Base-by-base conservation (phyloP, 129 eudicot species). In the Ambrosia artemisiifolia region DNA sequence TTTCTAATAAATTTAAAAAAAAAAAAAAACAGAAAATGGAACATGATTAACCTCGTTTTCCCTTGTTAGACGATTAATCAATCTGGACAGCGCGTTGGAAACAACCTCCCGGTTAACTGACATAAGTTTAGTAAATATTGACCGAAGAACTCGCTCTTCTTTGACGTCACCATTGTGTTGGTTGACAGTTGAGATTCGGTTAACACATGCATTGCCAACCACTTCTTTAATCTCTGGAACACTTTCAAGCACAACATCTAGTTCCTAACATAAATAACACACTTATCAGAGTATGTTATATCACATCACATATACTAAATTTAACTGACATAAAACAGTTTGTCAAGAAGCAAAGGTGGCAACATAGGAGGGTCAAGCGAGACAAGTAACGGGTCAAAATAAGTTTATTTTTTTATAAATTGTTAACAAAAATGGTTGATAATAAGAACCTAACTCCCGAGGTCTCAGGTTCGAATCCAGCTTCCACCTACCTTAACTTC, bases 151-250 rank as follows among this genome's bases (percentile, higher is more conserved):
- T 19, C 74, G 85, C 57, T 75, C 87, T 53, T 67, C 65, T 72
- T 82, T 83, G 43, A 76, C 82, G 49, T 82, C 88, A 33, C 77
- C 93, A 65, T 87, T 87, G 7, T 76, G 60, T 12, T 80, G 77
- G 67, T 49, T 76, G 20, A 69, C 55, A 11, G 66, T 47, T 28
- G 81, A 61, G 11, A 88, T 79, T 87, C 70, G 86, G 66, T 82
- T 81, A 2, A 59, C 63, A 57, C 33, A 43, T 47, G 81, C 77
- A 75, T 40, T 71, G 64, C 97, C 96, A 24, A 87, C 91, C 76
- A 90, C 85, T 74, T 85, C 88, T 56, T 66, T 78, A 35, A 94
- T 83, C 84, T 94, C 98, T 0, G 97, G 98, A 72, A 85, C 87
- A 79, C 59, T 74, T 30, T 65, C 80, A 56, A 90, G 84, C 78